Percentiles rank a stretch among this genome's conserved stretches.
Conservation (phyloP, 1,139 yeast species). For the Kurtzmaniella quercitrusa region DNA sequence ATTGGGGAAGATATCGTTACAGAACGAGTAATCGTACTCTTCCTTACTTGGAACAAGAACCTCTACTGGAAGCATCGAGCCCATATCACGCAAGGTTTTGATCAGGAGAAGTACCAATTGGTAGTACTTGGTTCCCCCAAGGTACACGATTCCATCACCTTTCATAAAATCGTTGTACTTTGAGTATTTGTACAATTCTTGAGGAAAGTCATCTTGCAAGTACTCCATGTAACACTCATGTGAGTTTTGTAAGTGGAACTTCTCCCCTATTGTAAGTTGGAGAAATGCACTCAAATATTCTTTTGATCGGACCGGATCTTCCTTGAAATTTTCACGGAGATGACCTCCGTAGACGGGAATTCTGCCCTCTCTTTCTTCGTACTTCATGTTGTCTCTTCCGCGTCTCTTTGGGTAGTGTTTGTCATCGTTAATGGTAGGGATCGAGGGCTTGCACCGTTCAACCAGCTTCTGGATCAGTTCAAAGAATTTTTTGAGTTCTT, state of each 20-base stretch:
- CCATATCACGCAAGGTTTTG: constrained; percentile 47
- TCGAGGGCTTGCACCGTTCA: constrained; percentile 19
- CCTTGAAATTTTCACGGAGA: constrained; percentile 26
- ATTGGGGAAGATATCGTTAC: constrained; percentile 24
- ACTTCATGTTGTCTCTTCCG: constrained; percentile 12
- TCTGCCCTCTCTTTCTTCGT: constrained; percentile 17
- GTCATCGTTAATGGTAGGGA: constrained; percentile 20
- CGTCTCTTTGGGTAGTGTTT: constrained; percentile 19
- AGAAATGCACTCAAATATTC: constrained; percentile 20
- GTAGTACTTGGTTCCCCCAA: constrained; percentile 59
- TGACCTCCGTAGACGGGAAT: constrained; percentile 33
- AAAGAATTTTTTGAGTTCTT: constrained; percentile 17
- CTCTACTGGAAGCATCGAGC: constrained; percentile 57
- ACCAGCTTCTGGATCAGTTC: constrained; percentile 14
- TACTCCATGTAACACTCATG: constrained; percentile 17
- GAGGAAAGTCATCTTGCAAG: constrained; percentile 22
- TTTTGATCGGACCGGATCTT: constrained; percentile 26
- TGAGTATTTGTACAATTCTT: constrained; percentile 16
- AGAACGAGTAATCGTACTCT: constrained; percentile 29
- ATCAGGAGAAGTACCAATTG: constrained; percentile 52
- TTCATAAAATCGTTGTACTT: constrained; percentile 25
- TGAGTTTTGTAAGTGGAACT: constrained; percentile 15
- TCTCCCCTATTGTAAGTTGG: constrained; percentile 18
- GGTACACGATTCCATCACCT: constrained; percentile 57
- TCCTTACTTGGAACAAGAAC: constrained; percentile 30